Conservation (phyloP, 2,329 filamentous ascomycete species). For the Aspergillus chevalieri region DNA sequence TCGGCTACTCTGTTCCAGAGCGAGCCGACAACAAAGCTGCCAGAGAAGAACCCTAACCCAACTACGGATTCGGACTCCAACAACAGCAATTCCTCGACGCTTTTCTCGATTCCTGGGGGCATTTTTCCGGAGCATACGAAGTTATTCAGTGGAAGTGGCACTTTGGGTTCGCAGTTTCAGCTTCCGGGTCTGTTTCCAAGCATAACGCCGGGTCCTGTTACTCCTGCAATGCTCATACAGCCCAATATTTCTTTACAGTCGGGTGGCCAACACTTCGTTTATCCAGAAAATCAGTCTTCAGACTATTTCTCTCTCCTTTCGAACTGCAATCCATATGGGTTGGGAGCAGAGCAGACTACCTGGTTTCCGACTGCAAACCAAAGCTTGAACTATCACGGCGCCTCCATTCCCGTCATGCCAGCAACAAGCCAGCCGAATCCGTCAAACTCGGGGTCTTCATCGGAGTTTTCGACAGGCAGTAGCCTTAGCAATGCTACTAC, state of each 20-base stretch:
- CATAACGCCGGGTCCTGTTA: constrained; percentile 7
- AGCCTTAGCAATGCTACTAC: constrained; percentile 2
- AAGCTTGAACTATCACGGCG: constrained; percentile 7
- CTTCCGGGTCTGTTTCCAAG: constrained; percentile 3
- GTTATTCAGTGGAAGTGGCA: neutral
- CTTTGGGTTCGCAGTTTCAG: constrained; percentile 2
- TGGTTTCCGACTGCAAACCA: constrained; percentile 14
- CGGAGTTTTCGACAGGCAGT: constrained; percentile 5
- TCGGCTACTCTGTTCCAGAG: neutral
- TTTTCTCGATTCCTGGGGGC: constrained; percentile 4
- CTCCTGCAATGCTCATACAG: constrained; percentile 7
- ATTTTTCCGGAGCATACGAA: neutral
- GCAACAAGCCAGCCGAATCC: constrained; percentile 9
- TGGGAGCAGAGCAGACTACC: constrained; percentile 8
- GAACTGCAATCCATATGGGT: constrained; percentile 6
- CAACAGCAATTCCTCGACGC: neutral
- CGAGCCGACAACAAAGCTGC: constrained; percentile 1
- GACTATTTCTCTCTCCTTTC: constrained; percentile 10
- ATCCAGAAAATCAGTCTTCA: constrained; percentile 7
- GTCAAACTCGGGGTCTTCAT: constrained; percentile 2
- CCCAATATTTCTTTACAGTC: constrained; percentile 2
- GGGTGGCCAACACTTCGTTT: constrained; percentile 5
- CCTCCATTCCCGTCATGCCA: constrained; percentile 8
- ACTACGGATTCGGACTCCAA: neutral
- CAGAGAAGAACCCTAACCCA: constrained; percentile 1